Evolutionary conservation across 2,329 filamentous ascomycete species (phyloP), one percentile per base, ranked within the genome.

Genomic region (Aspergillus proliferans): DNA sequence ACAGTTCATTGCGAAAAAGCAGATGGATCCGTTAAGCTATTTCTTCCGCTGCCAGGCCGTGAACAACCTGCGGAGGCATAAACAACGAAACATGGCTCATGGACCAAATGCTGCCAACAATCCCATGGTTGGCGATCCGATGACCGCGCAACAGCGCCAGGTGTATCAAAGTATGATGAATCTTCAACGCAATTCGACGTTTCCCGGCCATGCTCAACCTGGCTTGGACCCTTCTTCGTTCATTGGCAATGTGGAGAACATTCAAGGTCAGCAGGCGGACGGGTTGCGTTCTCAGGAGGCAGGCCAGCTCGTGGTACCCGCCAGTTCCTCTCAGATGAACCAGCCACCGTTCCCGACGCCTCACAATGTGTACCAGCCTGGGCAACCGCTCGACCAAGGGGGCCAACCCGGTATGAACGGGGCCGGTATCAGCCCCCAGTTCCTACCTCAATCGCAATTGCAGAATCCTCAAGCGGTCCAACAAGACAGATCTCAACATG

Each of bases 221-320:
- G 54, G 53, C 6, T 52, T 70, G 33, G 68, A 67, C 41, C 61
- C 57, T 19, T 62, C 54, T 53, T 74, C 63, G 4, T 71, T 73
- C 51, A 64, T 74, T 28, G 70, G 69, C 24, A 74, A 70, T 49
- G 65, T 83, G 54, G 76, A 78, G 48, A 77, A 80, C 40, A 75
- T 83, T 36, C 72, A 81, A 49, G 78, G 76, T 24, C 81, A 83
- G 56, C 82, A 84, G 64, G 77, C 76, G 38, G 81, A 82, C 54
- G 81, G 79, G n/a, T 65, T 83, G 55, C 78, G 80, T 46, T 76
- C 77, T 14, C 79, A 82, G 58, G 78, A 83, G 63, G 77, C 77
- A 44, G 82, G 82, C 7, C 79, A 82, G 53, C 69, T 79, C 39
- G 81, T 84, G n/a, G 82, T 85, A 3, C 82, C 82, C 8, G 82